These are phyloP conservation scores for Aegilops tauschii DNA, from an alignment of 176 grass and related monocot species.

Conservation along the genomic window DNA sequence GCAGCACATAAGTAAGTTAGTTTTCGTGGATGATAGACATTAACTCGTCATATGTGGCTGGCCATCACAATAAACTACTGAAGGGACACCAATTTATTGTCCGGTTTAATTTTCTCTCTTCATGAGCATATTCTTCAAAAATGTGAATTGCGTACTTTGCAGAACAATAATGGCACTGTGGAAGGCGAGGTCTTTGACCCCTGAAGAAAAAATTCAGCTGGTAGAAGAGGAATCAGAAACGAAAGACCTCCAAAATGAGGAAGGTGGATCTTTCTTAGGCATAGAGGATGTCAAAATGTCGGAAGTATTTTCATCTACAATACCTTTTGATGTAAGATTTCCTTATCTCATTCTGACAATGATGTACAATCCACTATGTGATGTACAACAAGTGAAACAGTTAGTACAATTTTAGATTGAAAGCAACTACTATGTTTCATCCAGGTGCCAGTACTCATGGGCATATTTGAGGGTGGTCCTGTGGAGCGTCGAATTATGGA, in stretches of 20 bases:
- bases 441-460: constrained; percentile 70
- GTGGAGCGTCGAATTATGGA: constrained; percentile 78
- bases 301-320: constrained; percentile 62
- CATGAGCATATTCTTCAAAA: constrained; percentile 22
- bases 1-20: constrained; percentile 69
- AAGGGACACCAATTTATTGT: background rate
- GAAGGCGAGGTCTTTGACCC: constrained; percentile 75
- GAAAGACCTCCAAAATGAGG: constrained; percentile 53
- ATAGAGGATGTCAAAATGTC: constrained; percentile 80
- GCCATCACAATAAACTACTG: background rate
- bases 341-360: constrained; percentile 6
- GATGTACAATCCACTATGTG: constrained; percentile 6
- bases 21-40: constrained; percentile 26
- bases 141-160: constrained; percentile 14
- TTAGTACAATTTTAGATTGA: background rate
- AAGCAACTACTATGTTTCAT: constrained; percentile 25
- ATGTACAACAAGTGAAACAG: background rate
- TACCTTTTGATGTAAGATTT: constrained; percentile 77
- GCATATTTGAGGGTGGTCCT: constrained; percentile 73
- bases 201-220: constrained; percentile 85
- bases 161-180: constrained; percentile 95
- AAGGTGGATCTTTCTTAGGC: constrained; percentile 76
- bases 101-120: background rate
- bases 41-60: background rate
- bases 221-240: constrained; percentile 87